Conservation (phyloP, 176 grass and related monocot species). For the Triticum dicoccoides region DNA sequence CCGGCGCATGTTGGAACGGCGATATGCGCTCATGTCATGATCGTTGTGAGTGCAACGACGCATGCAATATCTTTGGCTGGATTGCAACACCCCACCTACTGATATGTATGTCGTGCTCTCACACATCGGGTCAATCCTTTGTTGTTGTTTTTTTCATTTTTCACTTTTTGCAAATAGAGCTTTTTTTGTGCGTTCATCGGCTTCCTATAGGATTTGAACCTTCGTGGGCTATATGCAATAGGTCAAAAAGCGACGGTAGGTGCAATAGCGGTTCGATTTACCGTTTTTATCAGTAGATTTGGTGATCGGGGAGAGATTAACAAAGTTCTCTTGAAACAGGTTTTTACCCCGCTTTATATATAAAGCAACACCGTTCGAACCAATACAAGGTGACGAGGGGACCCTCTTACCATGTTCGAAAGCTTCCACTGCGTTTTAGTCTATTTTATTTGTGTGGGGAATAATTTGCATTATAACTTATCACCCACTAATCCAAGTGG, state of each 20-base stretch:
- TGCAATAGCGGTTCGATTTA: not conserved
- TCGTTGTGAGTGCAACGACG: not conserved
- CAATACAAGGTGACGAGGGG: no score
- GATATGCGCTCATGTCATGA: not conserved
- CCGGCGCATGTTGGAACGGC: not conserved
- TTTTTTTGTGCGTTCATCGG: no score
- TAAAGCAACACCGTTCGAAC: no score
- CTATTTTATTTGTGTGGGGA: no score
- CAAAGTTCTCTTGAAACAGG: no score
- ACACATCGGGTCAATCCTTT: not conserved
- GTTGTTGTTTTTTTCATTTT: no score
- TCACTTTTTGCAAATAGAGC: no score
- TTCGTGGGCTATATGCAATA: not conserved
- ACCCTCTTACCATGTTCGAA: no score
- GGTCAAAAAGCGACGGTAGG: not conserved
- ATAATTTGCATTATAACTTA: not conserved
- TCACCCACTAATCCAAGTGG: not conserved
- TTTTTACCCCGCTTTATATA: no score
- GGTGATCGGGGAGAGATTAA: no score
- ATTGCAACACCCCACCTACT: constrained; percentile 9
- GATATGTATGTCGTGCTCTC: not conserved
- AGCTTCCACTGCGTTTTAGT: no score
- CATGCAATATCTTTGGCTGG: constrained; percentile 3
- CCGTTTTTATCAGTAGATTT: no score
- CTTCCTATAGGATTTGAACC: not conserved